phyloP scores from a whole-genome alignment of 2,329 filamentous ascomycete genomes.

The Hypoxylon sp. region DNA sequence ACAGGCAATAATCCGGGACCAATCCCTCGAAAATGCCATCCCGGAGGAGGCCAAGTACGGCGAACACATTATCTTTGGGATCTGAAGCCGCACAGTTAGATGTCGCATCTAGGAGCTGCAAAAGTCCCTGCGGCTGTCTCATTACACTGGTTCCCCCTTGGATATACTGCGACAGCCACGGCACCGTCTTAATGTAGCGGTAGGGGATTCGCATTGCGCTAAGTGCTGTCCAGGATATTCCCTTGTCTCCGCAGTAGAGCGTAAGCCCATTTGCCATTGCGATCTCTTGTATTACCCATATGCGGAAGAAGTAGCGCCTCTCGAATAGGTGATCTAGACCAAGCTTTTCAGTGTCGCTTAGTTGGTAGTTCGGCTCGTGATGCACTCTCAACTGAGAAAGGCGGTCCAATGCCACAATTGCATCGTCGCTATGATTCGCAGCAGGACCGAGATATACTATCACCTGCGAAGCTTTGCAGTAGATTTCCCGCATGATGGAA shows the following conservation, averaged over 20 bases:
- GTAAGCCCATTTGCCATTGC: slow-evolving; percentile 34
- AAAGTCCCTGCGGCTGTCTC: slow-evolving; percentile 3
- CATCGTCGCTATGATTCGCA: slow-evolving; percentile 4
- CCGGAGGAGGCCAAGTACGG: slow-evolving; percentile 21
- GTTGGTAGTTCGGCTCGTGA: not conserved
- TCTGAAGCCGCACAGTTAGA: slow-evolving; percentile 16
- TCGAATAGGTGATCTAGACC: slow-evolving; percentile 10
- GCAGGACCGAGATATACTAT: slow-evolving; percentile 8
- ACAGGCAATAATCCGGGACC: slow-evolving; percentile 15
- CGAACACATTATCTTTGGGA: slow-evolving; percentile 20
- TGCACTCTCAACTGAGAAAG: not conserved
- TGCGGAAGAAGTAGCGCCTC: slow-evolving; percentile 27
- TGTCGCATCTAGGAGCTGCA: slow-evolving; percentile 9
- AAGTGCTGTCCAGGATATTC: slow-evolving; percentile 3
- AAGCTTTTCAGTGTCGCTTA: not conserved
- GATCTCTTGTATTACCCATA: slow-evolving; percentile 32
- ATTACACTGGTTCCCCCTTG: not conserved
- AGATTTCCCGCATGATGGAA: slow-evolving; percentile 35
- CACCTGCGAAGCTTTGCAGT: slow-evolving; percentile 23
- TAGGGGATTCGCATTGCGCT: not conserved
- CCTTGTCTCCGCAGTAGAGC: slow-evolving; percentile 23
- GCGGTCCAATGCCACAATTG: slow-evolving; percentile 3
- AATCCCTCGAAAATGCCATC: slow-evolving; percentile 18
- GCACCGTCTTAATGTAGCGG: not conserved
- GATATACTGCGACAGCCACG: slow-evolving; percentile 8